Evolutionary conservation across 73 alveolate genomes (phyloP).

Genomic region (Paramecium sonneborni): DNA sequence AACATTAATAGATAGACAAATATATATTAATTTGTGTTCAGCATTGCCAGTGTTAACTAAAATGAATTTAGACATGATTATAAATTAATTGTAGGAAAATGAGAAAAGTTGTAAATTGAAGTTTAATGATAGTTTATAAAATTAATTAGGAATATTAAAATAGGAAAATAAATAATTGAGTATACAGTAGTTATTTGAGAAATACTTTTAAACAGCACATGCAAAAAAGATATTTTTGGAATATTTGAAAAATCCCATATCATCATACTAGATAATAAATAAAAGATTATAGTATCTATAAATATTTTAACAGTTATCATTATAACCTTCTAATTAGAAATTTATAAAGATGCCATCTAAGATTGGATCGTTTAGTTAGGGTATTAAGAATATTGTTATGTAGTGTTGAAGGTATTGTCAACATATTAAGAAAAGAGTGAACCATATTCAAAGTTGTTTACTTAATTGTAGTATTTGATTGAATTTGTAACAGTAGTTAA

Average conservation of each 20-base stretch:
- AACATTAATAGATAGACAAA: neutral
- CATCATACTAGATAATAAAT: neutral
- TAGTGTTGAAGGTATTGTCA: neutral
- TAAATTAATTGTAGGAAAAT: neutral
- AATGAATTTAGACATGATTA: neutral
- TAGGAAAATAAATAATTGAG: neutral
- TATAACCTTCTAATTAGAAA: neutral
- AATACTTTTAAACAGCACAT: neutral
- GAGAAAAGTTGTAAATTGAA: neutral
- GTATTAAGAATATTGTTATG: neutral
- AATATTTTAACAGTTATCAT: neutral
- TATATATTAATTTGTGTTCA: neutral
- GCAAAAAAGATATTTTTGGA: neutral
- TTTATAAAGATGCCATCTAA: neutral
- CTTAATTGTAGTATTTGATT: neutral
- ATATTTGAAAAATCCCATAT: neutral
- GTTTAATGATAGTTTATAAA: neutral
- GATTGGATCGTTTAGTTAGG: neutral
- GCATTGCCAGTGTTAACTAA: neutral
- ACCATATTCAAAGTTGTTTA: slow-evolving; percentile 6
- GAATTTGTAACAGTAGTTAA: neutral
- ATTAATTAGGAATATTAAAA: slow-evolving; percentile 18
- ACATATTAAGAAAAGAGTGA: slow-evolving; percentile 16
- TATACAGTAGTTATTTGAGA: neutral
- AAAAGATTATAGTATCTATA: neutral